Percentiles rank a stretch among this genome's conserved stretches.
These are phyloP conservation scores for Apiotrichum siamense DNA, from an alignment of 1,284 basidiomycete species.

Conservation along the genomic window DNA sequence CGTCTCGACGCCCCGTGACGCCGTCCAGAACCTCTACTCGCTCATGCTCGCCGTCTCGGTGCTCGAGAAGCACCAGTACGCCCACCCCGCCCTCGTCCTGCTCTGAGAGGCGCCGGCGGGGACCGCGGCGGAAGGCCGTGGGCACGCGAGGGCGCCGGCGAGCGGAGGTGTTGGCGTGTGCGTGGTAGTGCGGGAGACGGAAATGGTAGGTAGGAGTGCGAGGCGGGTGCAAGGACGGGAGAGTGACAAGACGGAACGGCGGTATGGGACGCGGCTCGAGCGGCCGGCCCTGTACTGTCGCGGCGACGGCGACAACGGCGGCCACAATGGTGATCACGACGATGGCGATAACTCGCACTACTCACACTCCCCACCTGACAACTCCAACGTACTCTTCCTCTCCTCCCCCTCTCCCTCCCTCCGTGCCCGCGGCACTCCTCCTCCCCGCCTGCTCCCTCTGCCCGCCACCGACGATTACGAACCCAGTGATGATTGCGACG, in stretches of 20 bases:
- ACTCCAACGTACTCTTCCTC: no score
- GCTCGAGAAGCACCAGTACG: conserved; percentile 18
- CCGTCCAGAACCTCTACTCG: conserved; percentile 17
- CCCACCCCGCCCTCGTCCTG: conserved; percentile 4
- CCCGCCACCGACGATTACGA: no score
- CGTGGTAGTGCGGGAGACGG: no score
- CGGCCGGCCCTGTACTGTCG: background rate
- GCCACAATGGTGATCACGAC: background rate
- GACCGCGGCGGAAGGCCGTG: background rate
- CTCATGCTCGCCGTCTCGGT: conserved; percentile 10
- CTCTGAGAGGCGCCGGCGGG: background rate
- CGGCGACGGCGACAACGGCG: background rate
- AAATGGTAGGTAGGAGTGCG: background rate
- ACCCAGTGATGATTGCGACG: no score
- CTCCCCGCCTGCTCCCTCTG: no score
- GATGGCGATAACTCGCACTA: no score
- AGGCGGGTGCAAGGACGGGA: background rate
- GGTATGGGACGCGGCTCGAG: background rate
- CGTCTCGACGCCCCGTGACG: conserved; percentile 10
- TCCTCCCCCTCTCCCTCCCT: no score
- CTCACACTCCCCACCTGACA: no score
- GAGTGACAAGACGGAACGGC: background rate
- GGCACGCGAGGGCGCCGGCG: no score
- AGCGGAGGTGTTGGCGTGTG: no score
- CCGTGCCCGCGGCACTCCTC: no score